Conservation (phyloP, 306 rosid species). For the Mucuna pruriens region DNA sequence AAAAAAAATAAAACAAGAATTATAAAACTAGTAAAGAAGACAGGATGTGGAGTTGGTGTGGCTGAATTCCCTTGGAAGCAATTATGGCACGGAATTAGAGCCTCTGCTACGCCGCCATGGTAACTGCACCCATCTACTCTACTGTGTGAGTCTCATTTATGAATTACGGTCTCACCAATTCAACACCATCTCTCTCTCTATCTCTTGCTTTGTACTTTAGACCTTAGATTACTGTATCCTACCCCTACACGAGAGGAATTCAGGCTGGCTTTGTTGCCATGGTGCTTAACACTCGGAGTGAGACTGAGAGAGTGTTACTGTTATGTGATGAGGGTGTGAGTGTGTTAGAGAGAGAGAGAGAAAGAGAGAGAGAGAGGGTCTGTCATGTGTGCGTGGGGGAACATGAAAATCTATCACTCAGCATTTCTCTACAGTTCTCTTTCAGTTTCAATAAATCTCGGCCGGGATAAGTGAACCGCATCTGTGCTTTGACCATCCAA, state of each 20-base stretch:
- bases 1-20: neutral
- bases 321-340: conserved; percentile 14
- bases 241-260: conserved; percentile 12
- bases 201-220: conserved; percentile 35
- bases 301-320: neutral
- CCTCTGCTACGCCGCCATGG: conserved; percentile 99
- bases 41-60: neutral
- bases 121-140: conserved; percentile 74
- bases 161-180: conserved; percentile 46
- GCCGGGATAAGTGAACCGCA: conserved; percentile 37
- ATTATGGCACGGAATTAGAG: conserved; percentile 90
- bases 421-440: conserved; percentile 59
- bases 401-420: conserved; percentile 63
- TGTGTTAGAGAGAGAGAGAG: neutral
- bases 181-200: conserved; percentile 31
- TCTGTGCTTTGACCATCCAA: conserved; percentile 49
- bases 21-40: conserved; percentile 11
- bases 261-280: conserved; percentile 37
- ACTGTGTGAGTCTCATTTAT: conserved; percentile 45
- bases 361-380: neutral
- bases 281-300: neutral
- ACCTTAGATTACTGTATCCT: conserved; percentile 29
- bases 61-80: conserved; percentile 52
- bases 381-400: conserved; percentile 46
- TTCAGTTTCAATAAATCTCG: conserved; percentile 63